A percentile compares a stretch with the other conserved stretches of the same genome.
phyloP scores from a whole-genome alignment of 768 basidiomycete genomes.

The Glaciozyma martinii region DNA sequence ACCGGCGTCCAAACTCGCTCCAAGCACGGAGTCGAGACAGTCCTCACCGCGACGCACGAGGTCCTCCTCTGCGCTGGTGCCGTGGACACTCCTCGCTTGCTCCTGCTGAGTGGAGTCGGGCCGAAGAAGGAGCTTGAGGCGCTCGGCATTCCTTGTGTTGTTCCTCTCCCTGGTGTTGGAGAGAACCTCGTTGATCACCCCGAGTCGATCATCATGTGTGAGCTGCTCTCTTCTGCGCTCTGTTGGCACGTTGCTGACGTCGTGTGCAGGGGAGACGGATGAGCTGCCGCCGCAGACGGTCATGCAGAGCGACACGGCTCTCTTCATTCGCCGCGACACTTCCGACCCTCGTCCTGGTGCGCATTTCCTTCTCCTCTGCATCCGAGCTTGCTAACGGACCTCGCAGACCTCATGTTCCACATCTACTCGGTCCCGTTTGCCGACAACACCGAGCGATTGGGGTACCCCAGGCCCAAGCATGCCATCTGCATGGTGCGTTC shows the following conservation, averaged over 20 bases:
- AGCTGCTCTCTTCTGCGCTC: not conserved
- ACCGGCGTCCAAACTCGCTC: not conserved
- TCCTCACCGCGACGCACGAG: conserved; percentile 27
- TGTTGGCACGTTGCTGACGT: not conserved
- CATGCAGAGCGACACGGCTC: conserved; percentile 7
- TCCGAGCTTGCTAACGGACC: not conserved
- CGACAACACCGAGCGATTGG: conserved; percentile 9
- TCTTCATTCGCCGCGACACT: conserved; percentile 4
- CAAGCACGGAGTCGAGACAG: not conserved
- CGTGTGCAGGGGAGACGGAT: not conserved
- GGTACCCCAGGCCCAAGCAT: conserved; percentile 5
- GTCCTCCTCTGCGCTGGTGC: conserved; percentile 43
- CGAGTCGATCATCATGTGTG: conserved; percentile 12
- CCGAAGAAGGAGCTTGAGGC: conserved; percentile 41
- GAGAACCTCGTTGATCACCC: conserved; percentile 34
- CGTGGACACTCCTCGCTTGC: conserved; percentile 44
- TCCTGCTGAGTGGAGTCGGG: conserved; percentile 48
- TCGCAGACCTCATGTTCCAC: conserved; percentile 7
- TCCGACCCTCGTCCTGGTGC: conserved; percentile 4
- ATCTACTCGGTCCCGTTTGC: conserved; percentile 8
- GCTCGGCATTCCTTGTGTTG: conserved; percentile 33
- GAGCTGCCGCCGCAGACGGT: conserved; percentile 7
- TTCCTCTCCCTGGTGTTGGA: conserved; percentile 41
- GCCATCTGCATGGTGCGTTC: conserved; percentile 8
- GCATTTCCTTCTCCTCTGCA: not conserved